Percentiles rank a stretch among this genome's conserved stretches.
phyloP scores from a whole-genome alignment of 768 basidiomycete species.

The Leccinum ochraceum region DNA sequence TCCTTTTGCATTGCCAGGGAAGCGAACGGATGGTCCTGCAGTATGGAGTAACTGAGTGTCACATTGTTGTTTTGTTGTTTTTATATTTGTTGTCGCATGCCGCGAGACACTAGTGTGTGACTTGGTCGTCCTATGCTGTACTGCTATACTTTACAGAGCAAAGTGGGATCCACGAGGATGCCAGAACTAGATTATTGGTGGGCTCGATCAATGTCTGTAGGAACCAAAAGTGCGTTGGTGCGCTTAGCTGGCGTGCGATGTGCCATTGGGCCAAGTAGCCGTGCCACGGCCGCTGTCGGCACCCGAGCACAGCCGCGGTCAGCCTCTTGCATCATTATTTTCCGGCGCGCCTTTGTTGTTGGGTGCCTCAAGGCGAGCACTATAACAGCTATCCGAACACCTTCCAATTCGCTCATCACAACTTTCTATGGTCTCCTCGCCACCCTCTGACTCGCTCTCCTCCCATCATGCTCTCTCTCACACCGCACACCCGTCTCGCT shows the following conservation, averaged over 20 bases:
- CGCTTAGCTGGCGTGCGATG: not conserved
- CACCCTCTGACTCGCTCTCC: not conserved
- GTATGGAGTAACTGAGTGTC: slow-evolving; percentile 16
- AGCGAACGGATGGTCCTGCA: slow-evolving; percentile 12
- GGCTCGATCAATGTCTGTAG: not conserved
- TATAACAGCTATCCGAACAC: slow-evolving; percentile 5
- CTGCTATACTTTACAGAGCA: slow-evolving; percentile 4
- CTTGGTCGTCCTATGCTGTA: slow-evolving; percentile 15
- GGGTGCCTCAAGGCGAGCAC: slow-evolving; percentile 25
- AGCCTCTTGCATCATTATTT: not conserved
- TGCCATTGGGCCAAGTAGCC: not conserved
- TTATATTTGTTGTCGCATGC: slow-evolving; percentile 6
- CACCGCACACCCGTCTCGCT: not conserved
- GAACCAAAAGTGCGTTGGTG: not conserved
- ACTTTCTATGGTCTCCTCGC: not conserved
- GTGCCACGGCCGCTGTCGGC: not conserved
- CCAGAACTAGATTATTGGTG: not conserved
- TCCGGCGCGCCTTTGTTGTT: slow-evolving; percentile 16
- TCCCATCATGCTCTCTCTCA: not conserved
- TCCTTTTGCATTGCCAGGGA: slow-evolving; percentile 42
- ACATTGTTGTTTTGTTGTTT: not conserved
- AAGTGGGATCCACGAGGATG: not conserved
- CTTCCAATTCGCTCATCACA: slow-evolving; percentile 1
- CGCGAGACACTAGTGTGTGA: slow-evolving; percentile 1
- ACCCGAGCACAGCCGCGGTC: slow-evolving; percentile 13